Evolutionary conservation across 768 basidiomycete genomes (phyloP), one percentile per base, ranked within the genome.

Genomic region (Lactarius pseudohatsudake): DNA sequence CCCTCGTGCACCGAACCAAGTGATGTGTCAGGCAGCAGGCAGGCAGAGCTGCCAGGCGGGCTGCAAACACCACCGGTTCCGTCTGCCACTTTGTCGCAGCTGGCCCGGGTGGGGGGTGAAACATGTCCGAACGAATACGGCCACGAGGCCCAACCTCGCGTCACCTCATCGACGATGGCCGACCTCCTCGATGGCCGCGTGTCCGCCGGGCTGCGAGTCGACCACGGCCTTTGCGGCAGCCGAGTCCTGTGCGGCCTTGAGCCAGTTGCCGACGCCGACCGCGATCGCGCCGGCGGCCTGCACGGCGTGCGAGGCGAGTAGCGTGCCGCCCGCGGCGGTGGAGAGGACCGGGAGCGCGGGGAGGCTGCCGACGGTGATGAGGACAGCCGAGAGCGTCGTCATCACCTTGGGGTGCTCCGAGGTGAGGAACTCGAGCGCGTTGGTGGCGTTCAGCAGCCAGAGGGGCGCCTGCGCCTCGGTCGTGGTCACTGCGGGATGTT

Each of bases 281-380:
- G 90, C 91, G 65, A 92, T 86, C 1, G 89, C 89, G 11, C 91
- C 90, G 30, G 90, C 86, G 1, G 91, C 90, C 70, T 92, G 90
- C 16, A 85, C 89, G 16, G 91, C 86, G 15, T 86, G 82, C 18
- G 88, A 84, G 11, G 91, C 90, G 41, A 92, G 79, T 59, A 90
- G 79, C 0, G 88, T 87, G 11, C 90, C 90, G 26, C 90, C 89
- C 5, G 86, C 88, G 22, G 86, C 87, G 0, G 85, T 85, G 58
- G 80, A 80, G 72, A 92, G 83, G 2, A 82, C 88, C 26, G 90
- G 90, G 38, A 92, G 83, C 0, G 89, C 77, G 0, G 90, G 90
- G 53, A 92, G 79, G 38, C 87, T 86, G 41, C 90, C 91, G 38
- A 87, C 88, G 2, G 90, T 90, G 73, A 92, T 89, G 66, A 92